These are phyloP conservation scores for Tulasnella sp. DNA, from an alignment of 768 basidiomycete genomes.

Conservation along the genomic window DNA sequence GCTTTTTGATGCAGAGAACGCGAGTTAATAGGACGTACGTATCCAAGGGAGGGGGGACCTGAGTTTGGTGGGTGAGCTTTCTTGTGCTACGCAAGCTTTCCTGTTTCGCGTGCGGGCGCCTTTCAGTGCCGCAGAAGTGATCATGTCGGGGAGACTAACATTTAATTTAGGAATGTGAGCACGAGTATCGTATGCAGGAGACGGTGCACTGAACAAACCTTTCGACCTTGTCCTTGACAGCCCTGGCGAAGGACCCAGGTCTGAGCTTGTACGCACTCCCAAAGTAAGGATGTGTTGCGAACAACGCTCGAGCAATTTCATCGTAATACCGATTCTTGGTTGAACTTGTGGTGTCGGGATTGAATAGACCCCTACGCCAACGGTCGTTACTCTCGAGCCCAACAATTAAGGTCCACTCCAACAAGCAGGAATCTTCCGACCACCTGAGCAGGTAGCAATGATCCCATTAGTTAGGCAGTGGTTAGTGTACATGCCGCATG, in stretches of 20 bases:
- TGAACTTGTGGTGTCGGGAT: background rate
- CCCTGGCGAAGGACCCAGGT: constrained; percentile 10
- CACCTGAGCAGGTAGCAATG: background rate
- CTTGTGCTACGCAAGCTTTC: background rate
- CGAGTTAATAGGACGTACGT: background rate
- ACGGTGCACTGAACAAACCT: background rate
- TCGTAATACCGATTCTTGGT: constrained; percentile 15
- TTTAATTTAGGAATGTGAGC: background rate
- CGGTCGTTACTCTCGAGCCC: constrained; percentile 12
- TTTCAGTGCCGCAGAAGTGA: background rate
- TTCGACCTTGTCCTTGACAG: constrained; percentile 16
- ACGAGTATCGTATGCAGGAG: background rate
- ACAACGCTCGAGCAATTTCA: constrained; percentile 16
- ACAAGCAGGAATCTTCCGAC: background rate
- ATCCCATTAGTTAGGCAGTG: background rate
- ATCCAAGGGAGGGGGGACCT: background rate
- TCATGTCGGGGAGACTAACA: background rate
- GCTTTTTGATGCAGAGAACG: background rate
- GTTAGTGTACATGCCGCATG: background rate
- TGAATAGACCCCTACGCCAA: constrained; percentile 15
- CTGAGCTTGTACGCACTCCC: background rate
- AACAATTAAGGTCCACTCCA: constrained; percentile 9
- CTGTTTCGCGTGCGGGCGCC: background rate
- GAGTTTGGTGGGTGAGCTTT: background rate
- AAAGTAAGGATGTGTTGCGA: constrained; percentile 10